Evolutionary conservation across 371 early-diverging fungal genomes (phyloP).

Genomic region (Syncephalastrum racemosum): DNA sequence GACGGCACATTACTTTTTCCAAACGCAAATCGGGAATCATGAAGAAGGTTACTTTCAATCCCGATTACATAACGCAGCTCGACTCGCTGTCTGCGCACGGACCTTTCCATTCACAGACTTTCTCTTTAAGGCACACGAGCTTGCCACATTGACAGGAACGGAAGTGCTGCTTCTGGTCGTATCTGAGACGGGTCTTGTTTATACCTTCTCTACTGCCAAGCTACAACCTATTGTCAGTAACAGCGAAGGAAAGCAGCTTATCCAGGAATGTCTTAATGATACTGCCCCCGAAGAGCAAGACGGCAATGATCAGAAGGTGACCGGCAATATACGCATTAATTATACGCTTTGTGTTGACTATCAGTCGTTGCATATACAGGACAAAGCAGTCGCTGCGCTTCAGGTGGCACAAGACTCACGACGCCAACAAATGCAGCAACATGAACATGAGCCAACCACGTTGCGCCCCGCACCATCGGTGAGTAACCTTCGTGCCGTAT

Average conservation of each 20-base stretch:
- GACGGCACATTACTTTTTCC: conserved; percentile 96
- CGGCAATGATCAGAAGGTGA: too few relatives aligned
- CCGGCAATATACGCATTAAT: too few relatives aligned
- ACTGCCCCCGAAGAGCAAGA: conserved; percentile 52
- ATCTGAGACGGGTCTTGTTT: conserved; percentile 96
- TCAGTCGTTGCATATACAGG: too few relatives aligned
- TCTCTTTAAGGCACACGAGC: conserved; percentile 82
- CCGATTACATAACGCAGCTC: conserved; percentile 1
- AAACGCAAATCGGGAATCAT: conserved; percentile 99
- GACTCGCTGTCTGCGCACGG: neutral
- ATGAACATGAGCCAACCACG: neutral
- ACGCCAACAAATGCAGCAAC: conserved; percentile 2
- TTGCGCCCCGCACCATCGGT: too few relatives aligned
- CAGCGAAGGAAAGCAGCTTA: conserved; percentile 91
- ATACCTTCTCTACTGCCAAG: conserved; percentile 97
- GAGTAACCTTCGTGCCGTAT: too few relatives aligned
- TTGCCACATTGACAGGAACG: conserved; percentile 95
- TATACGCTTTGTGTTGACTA: too few relatives aligned
- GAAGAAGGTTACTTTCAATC: conserved; percentile 78
- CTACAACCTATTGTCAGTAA: conserved; percentile 94
- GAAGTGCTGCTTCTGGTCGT: conserved; percentile 95
- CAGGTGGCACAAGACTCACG: neutral
- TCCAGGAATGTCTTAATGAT: conserved; percentile 91
- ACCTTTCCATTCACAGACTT: neutral
- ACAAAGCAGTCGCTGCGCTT: neutral